Evolutionary conservation across 2,329 filamentous ascomycete genomes (phyloP), one percentile per base, ranked within the genome.

Genomic region (Aspergillus fumigatus): DNA sequence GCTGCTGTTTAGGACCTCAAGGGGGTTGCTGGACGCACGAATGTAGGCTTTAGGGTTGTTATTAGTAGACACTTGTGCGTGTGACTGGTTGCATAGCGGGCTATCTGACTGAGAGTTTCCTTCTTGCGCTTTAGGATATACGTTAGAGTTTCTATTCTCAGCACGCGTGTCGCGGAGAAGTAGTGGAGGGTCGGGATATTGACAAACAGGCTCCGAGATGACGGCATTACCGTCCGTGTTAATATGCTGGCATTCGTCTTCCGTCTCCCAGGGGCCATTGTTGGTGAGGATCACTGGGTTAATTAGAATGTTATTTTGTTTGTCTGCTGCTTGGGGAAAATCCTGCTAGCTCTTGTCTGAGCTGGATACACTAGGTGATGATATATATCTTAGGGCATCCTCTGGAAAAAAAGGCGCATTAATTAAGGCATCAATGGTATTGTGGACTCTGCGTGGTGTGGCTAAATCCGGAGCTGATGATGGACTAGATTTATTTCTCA

Each of bases 101-200:
- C 29, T 45, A 19, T 29, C 38, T 25, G 38, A 27, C 26, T 19
- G 10, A 45, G 25, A 29, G 48, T 40, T 35, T 47, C 40, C 40
- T 47, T 51, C 35, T 48, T 40, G 53, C 27, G 35, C 40, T 45
- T 45, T 26, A n/a, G 41, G 47, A 43, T 52, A 48, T 56, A 35
- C 29, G 40, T 19, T 55, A 19, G 40, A 55, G 38, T 47, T 23
- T 55, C 48, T 32, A 32, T 47, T 25, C 32, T 51, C 35, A n/a
- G 4, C 26, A 45, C 8, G 48, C 17, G 21, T 25, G n/a, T 47
- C 35, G 32, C 48, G 6, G 7, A 55, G 48, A 45, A 45, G 11
- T 29, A 26, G 53, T 51, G 48, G 35, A 23, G 53, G 53, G 14
- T 55, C 38, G 45, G 53, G 57, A 59, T 59, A 59, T 55, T 32